Base-by-base conservation (phyloP, 805 yeast genomes). In the Blastobotrys muscicola region DNA sequence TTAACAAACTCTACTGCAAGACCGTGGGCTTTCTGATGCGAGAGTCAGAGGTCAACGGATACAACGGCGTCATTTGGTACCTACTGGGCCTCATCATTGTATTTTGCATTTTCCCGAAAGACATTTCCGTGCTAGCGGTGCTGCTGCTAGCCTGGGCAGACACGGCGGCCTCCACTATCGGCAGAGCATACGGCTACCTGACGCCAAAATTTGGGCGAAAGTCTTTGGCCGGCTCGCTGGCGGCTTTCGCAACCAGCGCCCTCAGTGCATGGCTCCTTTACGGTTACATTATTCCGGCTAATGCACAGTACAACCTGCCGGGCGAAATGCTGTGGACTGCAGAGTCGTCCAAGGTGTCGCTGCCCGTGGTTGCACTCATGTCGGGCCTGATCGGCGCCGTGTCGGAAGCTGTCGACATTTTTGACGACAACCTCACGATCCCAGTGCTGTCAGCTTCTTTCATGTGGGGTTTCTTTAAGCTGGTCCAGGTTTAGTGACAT, bases 341-440 rank as follows among this genome's bases (percentile, higher is more conserved):
- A 4, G 75, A 75, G 35, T 61, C 80, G 3, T 82, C 87, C 56
- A 56, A 54, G 26, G 59, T 92, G 50, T 68, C 68, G 41, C 58
- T 86, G 37, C 68, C 66, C 35, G 56, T 64, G 1, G 68, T 80
- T 46, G 75, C 89, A 2, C 43, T 81, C 15, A 56, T 80, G 26
- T 74, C 81, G 52, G 98, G 97, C 0, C 55, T 86, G 13, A 76
- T 86, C 36, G 96, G 95, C 8, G 80, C 97, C 5, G 64, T 83
- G 11, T 79, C 94, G 38, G 98, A 92, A 68, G 85, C 87, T 29
- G 74, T 89, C 39, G 86, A 83, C 52, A 45, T 89, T 11, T 66
- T 89, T 64, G 98, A 92, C 62, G 98, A 92, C 60, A 92, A 92
- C 62, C 76, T 92, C 55, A 89, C 97, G 38, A 90, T 92, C 47